Conservation (phyloP, 805 yeast species). For the Starmerella sp. region DNA sequence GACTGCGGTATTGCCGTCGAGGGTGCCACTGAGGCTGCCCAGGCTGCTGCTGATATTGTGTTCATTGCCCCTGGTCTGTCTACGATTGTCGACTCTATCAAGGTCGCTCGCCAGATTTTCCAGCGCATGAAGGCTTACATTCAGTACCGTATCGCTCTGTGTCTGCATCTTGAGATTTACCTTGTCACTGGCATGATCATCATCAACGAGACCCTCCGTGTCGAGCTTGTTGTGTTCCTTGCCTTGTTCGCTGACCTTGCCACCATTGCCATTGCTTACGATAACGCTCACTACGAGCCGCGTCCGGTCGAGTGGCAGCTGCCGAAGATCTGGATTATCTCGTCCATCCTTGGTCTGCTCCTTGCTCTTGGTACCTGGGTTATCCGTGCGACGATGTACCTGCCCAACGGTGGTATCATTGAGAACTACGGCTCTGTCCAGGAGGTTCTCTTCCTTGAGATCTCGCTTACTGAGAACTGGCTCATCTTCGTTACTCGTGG, state of each 20-base stretch:
- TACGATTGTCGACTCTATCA: slow-evolving; percentile 86
- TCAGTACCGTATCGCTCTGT: slow-evolving; percentile 94
- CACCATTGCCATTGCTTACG: slow-evolving; percentile 93
- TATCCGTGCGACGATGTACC: slow-evolving; percentile 84
- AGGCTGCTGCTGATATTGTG: slow-evolving; percentile 94
- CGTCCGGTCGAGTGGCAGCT: slow-evolving; percentile 93
- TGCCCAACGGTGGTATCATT: slow-evolving; percentile 66
- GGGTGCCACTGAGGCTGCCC: slow-evolving; percentile 95
- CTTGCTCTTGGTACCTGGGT: slow-evolving; percentile 93
- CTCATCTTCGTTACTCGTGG: slow-evolving; percentile 94
- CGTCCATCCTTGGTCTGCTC: slow-evolving; percentile 71
- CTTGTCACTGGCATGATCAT: slow-evolving; percentile 93
- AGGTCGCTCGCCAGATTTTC: slow-evolving; percentile 94
- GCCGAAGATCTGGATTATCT: slow-evolving; percentile 97
- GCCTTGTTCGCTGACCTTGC: slow-evolving; percentile 97
- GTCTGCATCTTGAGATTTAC: slow-evolving; percentile 89
- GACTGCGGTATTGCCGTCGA: slow-evolving; percentile 95
- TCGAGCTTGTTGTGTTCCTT: slow-evolving; percentile 86
- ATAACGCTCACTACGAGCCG: slow-evolving; percentile 90
- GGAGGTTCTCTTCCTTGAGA: slow-evolving; percentile 88
- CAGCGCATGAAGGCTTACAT: slow-evolving; percentile 98
- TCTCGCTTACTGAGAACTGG: slow-evolving; percentile 95
- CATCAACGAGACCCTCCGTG: slow-evolving; percentile 73
- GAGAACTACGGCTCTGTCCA: slow-evolving; percentile 93
- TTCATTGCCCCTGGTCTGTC: slow-evolving; percentile 92